Conservation (phyloP, 1,284 basidiomycete species). For the Papiliotrema laurentii region DNA sequence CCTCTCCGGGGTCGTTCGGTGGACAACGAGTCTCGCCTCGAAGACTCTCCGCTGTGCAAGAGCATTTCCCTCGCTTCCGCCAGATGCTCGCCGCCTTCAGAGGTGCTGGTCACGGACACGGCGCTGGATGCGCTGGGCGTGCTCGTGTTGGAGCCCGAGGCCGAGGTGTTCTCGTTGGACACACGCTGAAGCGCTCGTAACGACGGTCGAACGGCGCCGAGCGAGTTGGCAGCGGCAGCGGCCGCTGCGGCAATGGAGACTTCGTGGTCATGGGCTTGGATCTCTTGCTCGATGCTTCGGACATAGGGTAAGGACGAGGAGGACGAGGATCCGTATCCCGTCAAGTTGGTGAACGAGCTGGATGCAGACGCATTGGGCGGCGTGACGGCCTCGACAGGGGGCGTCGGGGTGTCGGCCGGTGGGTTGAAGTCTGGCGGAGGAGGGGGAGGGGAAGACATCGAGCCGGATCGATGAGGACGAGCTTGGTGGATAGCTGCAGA, state of each 20-base stretch:
- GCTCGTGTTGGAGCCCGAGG: constrained; percentile 12
- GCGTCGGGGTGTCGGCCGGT: constrained; percentile 22
- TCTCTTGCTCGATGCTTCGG: background rate
- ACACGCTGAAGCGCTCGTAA: constrained; percentile 25
- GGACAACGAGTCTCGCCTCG: constrained; percentile 3
- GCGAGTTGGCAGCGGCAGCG: background rate
- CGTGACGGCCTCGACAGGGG: constrained; percentile 10
- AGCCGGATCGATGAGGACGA: background rate
- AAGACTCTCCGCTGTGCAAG: constrained; percentile 8
- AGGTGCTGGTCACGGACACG: background rate
- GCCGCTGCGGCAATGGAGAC: constrained; percentile 1
- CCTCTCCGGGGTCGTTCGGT: background rate
- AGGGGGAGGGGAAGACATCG: constrained; percentile 18
- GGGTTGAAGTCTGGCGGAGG: constrained; percentile 41
- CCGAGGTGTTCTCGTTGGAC: constrained; percentile 23
- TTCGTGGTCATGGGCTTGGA: background rate
- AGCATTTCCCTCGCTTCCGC: constrained; percentile 26
- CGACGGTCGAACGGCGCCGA: constrained; percentile 12
- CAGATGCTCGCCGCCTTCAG: constrained; percentile 29
- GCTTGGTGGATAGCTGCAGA: background rate
- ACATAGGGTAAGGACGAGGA: background rate
- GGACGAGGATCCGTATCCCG: background rate
- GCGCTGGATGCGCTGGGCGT: constrained; percentile 2
- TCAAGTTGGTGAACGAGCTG: background rate
- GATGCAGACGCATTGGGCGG: constrained; percentile 2